Base-by-base conservation (phyloP, 2,329 filamentous ascomycete genomes). In the Ceratocystis harringtonii region DNA sequence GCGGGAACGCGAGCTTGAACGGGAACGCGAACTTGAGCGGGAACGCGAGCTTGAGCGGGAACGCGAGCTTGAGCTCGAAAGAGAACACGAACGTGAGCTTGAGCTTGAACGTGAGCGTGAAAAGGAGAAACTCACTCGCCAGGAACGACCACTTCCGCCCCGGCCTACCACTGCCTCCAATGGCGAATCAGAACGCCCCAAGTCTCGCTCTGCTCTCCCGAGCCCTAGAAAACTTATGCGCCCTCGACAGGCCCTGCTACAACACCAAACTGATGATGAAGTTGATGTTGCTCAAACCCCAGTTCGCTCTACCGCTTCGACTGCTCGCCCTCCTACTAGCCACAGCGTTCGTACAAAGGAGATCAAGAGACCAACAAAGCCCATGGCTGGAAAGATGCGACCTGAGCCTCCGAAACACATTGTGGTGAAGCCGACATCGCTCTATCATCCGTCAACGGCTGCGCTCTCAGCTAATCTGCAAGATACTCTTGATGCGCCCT, bases 371-470 rank as follows among this genome's bases (percentile, higher is more conserved):
- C 84, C 84, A 0, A 71, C 81, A 2, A 87, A 83, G 70, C 84
- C 85, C 1, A 79, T 78, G 7, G 87, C 86, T 71, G 84, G 88
- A 50, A 89, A 87, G 72, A 72, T 79, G 0, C 89, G 85, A 72
- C 84, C 86, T 67, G 83, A 82, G 0, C 88, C 86, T 6, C 63
- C 76, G 1, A 89, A 88, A 2, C 83, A 87, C 66, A 91, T 88
- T 70, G 83, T 82, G 66, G 86, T 90, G 67, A 88, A 87, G 69
- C 85, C 84, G 63, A 81, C 81, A 25, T 86, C 84, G 8, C 83
- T 85, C 66, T 81, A 82, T 68, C 81, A 85, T 64, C 80, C 83
- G 10, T 79, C 84, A 1, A 83, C 82, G 67, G 81, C 79, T 58
- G 76, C 80, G 15, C 74, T 85, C 45, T 79, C 84, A 3, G 80